Evolutionary conservation across 495 filamentous ascomycete genomes (phyloP), one percentile per base, ranked within the genome.

Genomic region (Talaromyces adpressus): DNA sequence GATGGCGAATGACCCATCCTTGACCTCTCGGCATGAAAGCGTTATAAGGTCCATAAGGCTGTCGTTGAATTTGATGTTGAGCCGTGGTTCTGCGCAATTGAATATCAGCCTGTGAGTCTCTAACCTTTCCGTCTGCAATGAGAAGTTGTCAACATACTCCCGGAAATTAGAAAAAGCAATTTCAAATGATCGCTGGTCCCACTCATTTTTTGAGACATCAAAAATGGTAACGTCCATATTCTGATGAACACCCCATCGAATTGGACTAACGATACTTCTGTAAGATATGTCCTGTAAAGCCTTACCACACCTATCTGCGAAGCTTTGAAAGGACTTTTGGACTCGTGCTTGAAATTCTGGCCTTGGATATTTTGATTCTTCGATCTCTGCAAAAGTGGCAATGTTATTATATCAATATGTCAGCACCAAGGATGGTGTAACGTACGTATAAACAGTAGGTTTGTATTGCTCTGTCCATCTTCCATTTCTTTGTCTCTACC

Each of bases 221-320:
- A 54, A 54, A 59, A 64, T 47, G 25, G 56, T 64, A 52, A 64
- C 60, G 29, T 64, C 62, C 39, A 51, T 51, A 60, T 64, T 59
- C n/a, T 11, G 51, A 54, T 29, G 51, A 54, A 54, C 20, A 54
- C 51, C 39, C 39, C 39, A 54, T 54, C 51, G 51, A 29, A 23
- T 54, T 54, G 51, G 51, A 54, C 51, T 29, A 29, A 54, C 25
- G 25, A 54, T 54, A 23, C 51, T 29, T 54, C 51, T 54, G 25
- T 29, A 29, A 29, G 51, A 54, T 54, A 64, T 23, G 47, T 60
- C 23, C 56, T 64, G 62, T 60, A 59, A 25, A 52, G 54, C 51
- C 20, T 54, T 29, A 54, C 51, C 51, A 54, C 49, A 53, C 51
- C 51, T 14, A 18, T 60, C 41, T 18, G 54, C 57, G 39, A 64